Evolutionary conservation across 306 rosid species (phyloP), one percentile per base, ranked within the genome.

Genomic region (Ochetophila trinervis): DNA sequence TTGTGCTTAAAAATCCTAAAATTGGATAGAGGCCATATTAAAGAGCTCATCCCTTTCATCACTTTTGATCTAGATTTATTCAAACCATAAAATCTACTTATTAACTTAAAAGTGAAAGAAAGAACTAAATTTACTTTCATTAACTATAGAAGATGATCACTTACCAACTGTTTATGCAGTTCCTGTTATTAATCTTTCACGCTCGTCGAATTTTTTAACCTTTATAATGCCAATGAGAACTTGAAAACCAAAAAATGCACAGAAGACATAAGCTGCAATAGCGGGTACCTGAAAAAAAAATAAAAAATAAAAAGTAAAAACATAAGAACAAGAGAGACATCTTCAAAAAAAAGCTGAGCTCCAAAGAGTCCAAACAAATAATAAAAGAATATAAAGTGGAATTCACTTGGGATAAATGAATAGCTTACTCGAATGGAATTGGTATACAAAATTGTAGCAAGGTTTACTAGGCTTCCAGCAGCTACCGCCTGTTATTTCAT

Each of bases 401-500:
- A 4, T 4, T 30, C 32, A 34, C 20, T 27, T 48, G 58, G 8
- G 56, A 17, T 16, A 17, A 54, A 10, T 4, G 20, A 22, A 70
- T 44, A 63, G 56, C 88, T 79, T 82, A 94, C 99, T 57, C 86
- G 86, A 73, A 90, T 73, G 56, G 99, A 79, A 82, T 83, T 84
- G 47, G 90, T 81, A 79, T 82, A 84, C 74, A 90, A 80, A 77
- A 94, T 59, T 68, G 99, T 90, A 66, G 95, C 99, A 65, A 94
- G 97, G 81, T 94, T 94, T 77, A 94, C 79, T 44, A 94, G 77
- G 84, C 99, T 94, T 77, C 99, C 99, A 63, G 86, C 96, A 74
- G 86, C 99, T 57, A 94, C 86, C 17, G 87, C 91, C 99, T 94
- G 91, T 83, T 63, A 63, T 74, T 72, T 59, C 65, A 70, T 67